Percentiles rank a stretch among this genome's conserved stretches.
Evolutionary conservation across 1,139 yeast genomes (phyloP).

Genomic region (Blastobotrys buckinghamii): DNA sequence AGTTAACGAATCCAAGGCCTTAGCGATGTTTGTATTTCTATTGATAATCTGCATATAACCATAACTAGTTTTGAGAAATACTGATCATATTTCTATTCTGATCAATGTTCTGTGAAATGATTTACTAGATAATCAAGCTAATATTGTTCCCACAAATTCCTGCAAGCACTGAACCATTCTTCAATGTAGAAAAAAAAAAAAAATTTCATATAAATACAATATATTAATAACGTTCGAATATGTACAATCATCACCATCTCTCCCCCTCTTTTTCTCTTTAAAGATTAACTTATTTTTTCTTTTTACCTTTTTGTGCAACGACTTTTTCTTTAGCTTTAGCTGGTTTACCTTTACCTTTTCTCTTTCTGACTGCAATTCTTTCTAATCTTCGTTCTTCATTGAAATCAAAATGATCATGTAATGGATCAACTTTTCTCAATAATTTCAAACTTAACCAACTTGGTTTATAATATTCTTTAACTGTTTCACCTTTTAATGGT

Average conservation of each 20-base stretch:
- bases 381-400: slow-evolving; percentile 52
- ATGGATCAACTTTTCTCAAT: slow-evolving; percentile 52
- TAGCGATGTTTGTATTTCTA: too few species aligned
- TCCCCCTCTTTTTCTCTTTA: too few species aligned
- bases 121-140: too few species aligned
- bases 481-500: slow-evolving; percentile 68
- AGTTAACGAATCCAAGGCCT: too few species aligned
- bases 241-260: not conserved
- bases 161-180: too few species aligned
- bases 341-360: slow-evolving; percentile 27
- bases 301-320: slow-evolving; percentile 3
- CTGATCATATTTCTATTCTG: too few species aligned
- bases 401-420: slow-evolving; percentile 60
- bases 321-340: slow-evolving; percentile 20
- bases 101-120: too few species aligned
- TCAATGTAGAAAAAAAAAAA: not conserved
- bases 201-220: not conserved
- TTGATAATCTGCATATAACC: too few species aligned
- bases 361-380: slow-evolving; percentile 22
- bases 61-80: too few species aligned
- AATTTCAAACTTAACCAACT: slow-evolving; percentile 39
- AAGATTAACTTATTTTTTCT: slow-evolving; percentile 4
- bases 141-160: too few species aligned
- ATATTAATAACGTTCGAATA: not conserved
- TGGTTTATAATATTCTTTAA: slow-evolving; percentile 71